These are phyloP conservation scores for Penstemon barbatus DNA, from an alignment of 257 asterid genomes.

Conservation along the genomic window DNA sequence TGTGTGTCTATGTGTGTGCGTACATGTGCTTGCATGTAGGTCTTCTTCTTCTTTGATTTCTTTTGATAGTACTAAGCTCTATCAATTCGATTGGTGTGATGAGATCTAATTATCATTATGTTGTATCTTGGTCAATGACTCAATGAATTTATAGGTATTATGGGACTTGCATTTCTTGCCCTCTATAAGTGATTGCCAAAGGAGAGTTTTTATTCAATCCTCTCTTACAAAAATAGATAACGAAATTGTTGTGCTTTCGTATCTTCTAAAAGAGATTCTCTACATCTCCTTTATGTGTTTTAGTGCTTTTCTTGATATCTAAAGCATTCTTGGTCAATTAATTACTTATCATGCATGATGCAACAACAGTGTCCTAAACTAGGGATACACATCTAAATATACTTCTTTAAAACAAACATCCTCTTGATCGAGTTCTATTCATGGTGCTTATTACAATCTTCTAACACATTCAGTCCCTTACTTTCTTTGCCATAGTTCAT, in stretches of 20 bases:
- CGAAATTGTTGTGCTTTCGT: background rate
- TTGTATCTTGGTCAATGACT: too few species aligned
- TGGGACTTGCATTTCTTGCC: conserved; percentile 15
- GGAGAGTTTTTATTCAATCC: background rate
- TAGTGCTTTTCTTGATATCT: background rate
- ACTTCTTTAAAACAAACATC: background rate
- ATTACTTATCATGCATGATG: background rate
- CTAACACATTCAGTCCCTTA: conserved; percentile 2
- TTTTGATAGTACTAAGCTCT: too few species aligned
- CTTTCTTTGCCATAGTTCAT: background rate
- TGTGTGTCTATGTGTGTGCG: too few species aligned
- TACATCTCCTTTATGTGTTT: background rate
- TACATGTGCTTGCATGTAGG: too few species aligned
- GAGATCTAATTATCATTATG: too few species aligned
- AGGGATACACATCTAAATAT: background rate
- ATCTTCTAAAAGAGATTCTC: background rate
- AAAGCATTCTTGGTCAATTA: background rate
- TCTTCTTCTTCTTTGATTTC: too few species aligned
- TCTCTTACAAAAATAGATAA: background rate
- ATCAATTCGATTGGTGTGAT: too few species aligned
- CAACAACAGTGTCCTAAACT: background rate
- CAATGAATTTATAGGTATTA: background rate
- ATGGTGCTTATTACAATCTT: conserved; percentile 3
- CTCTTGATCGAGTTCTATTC: background rate
- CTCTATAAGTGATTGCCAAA: background rate